These are phyloP conservation scores for Eucalyptus camaldulensis DNA, from an alignment of 345 rosid species.

Conservation along the genomic window DNA sequence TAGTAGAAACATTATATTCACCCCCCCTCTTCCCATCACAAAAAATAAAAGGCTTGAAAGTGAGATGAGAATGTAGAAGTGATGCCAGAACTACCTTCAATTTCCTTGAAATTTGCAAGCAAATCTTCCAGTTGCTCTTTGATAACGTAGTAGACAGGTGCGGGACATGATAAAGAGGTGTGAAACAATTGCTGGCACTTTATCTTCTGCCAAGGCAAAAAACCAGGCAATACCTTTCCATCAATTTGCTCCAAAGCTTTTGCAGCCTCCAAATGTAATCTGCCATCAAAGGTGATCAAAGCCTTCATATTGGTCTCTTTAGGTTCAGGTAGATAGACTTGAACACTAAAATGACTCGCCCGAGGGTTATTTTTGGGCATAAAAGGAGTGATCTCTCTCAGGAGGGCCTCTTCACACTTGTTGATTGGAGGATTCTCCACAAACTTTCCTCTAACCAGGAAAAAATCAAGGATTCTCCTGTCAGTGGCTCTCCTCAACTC, in stretches of 20 bases:
- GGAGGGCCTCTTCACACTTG: slow-evolving; percentile 46
- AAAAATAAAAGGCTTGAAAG: not conserved
- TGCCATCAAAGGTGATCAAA: slow-evolving; percentile 59
- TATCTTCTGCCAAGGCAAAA: slow-evolving; percentile 74
- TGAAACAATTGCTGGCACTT: slow-evolving; percentile 68
- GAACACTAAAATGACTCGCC: slow-evolving; percentile 36
- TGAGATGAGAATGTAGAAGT: not conserved
- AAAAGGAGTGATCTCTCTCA: slow-evolving; percentile 36
- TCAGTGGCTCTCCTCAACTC: slow-evolving; percentile 27
- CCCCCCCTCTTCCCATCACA: too few relatives aligned
- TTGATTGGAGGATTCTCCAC: slow-evolving; percentile 27
- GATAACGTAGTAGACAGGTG: slow-evolving; percentile 45
- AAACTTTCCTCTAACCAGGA: slow-evolving; percentile 37
- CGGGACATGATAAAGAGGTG: slow-evolving; percentile 59
- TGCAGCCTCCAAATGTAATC: slow-evolving; percentile 89
- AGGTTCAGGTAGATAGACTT: slow-evolving; percentile 45
- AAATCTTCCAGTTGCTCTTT: slow-evolving; percentile 38
- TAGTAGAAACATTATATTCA: not conserved
- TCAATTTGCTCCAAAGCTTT: slow-evolving; percentile 78
- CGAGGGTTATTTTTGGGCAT: slow-evolving; percentile 49
- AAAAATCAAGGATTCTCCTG: slow-evolving; percentile 40
- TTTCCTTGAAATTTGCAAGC: slow-evolving; percentile 18
- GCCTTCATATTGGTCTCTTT: slow-evolving; percentile 39
- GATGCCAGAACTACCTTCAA: slow-evolving; percentile 26
- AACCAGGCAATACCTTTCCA: slow-evolving; percentile 59